phyloP scores from a whole-genome alignment of 805 yeast genomes.

The Spencermartinsiella europaea region DNA sequence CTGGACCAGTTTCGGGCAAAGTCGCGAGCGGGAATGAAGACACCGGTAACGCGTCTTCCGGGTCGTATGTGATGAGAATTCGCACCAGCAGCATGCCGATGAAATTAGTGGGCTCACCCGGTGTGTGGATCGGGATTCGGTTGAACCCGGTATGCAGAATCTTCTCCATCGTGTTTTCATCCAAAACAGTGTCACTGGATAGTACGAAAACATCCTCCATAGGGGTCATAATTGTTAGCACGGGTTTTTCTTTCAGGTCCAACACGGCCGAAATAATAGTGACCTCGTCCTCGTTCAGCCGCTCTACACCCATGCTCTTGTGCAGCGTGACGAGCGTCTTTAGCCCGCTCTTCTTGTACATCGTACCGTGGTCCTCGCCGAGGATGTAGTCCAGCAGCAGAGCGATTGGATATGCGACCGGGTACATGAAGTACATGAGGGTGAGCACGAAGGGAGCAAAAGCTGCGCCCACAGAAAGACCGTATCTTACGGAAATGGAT shows the following conservation, averaged over 20 bases:
- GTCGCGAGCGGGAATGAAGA: slow-evolving; percentile 94
- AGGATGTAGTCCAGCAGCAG: slow-evolving; percentile 69
- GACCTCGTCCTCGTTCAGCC: slow-evolving; percentile 91
- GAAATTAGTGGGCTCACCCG: slow-evolving; percentile 83
- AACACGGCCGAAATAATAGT: slow-evolving; percentile 91
- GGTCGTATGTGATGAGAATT: slow-evolving; percentile 90
- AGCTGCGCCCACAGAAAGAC: slow-evolving; percentile 83
- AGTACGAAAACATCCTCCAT: slow-evolving; percentile 83
- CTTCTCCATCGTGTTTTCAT: slow-evolving; percentile 79
- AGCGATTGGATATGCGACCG: slow-evolving; percentile 89
- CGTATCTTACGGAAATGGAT: slow-evolving; percentile 86
- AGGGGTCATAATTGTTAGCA: slow-evolving; percentile 88
- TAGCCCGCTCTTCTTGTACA: slow-evolving; percentile 86
- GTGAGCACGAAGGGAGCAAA: slow-evolving; percentile 82
- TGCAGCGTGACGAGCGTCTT: slow-evolving; percentile 91
- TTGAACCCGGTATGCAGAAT: slow-evolving; percentile 93
- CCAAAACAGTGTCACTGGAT: slow-evolving; percentile 74
- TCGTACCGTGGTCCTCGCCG: slow-evolving; percentile 96
- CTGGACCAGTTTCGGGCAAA: slow-evolving; percentile 86
- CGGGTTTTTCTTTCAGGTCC: slow-evolving; percentile 88
- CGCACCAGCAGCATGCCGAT: slow-evolving; percentile 94
- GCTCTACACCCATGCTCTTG: slow-evolving; percentile 90
- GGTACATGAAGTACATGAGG: slow-evolving; percentile 86
- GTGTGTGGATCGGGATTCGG: slow-evolving; percentile 88
- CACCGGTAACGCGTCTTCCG: slow-evolving; percentile 91